Evolutionary conservation across 495 filamentous ascomycete species (phyloP).

Genomic region (Filosporella fistucella): DNA sequence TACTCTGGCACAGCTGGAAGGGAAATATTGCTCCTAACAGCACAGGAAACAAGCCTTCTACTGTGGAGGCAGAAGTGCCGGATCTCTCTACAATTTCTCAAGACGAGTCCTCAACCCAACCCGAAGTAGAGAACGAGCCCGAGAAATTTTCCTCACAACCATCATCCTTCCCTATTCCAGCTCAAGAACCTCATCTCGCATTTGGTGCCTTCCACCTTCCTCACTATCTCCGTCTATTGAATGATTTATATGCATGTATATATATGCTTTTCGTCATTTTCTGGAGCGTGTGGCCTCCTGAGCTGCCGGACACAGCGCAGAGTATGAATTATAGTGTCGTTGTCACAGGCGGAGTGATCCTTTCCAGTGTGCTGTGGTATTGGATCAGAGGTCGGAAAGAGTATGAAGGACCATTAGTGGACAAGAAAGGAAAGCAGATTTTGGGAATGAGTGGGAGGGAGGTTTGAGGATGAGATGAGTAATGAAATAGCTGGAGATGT

Average conservation of each 20-base stretch:
- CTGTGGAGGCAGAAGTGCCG: too few species aligned
- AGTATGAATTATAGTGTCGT: conserved; percentile 52
- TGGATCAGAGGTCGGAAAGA: conserved; percentile 32
- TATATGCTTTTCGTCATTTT: conserved; percentile 31
- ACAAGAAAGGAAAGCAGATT: conserved; percentile 10
- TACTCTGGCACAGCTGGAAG: conserved; percentile 26
- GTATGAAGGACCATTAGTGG: conserved; percentile 30
- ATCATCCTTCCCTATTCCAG: too few species aligned
- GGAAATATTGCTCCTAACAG: not conserved
- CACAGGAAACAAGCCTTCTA: too few species aligned
- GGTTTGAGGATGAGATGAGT: too few species aligned
- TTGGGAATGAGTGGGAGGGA: not conserved
- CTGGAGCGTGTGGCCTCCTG: conserved; percentile 29
- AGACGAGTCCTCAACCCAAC: too few species aligned
- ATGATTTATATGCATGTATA: conserved; percentile 41
- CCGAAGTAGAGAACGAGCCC: not conserved
- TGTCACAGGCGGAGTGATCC: conserved; percentile 35
- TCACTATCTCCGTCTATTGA: conserved; percentile 36
- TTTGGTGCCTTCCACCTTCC: conserved; percentile 48
- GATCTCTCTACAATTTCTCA: too few species aligned
- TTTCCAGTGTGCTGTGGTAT: conserved; percentile 38
- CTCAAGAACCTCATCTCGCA: conserved; percentile 29
- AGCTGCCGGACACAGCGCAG: conserved; percentile 28
- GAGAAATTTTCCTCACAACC: not conserved
- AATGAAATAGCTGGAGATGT: too few species aligned